A percentile compares a stretch with the other conserved stretches of the same genome.
phyloP scores from a whole-genome alignment of 768 basidiomycete genomes.

The Mycena metata region DNA sequence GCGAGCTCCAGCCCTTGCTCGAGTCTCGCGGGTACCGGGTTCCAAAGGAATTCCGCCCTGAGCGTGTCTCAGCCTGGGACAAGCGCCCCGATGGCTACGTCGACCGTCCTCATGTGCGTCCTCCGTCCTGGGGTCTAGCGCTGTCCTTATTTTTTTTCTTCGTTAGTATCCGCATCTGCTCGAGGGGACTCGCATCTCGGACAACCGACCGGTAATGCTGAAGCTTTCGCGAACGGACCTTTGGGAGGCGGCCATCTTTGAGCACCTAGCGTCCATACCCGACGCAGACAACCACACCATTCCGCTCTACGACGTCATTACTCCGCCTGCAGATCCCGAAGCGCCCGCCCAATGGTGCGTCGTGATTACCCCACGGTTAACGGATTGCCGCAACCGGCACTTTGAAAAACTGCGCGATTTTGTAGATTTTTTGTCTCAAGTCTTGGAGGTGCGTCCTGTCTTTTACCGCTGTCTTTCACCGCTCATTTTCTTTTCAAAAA shows the following conservation, averaged over 20 bases:
- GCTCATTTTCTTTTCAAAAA: neutral
- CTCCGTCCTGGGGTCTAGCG: neutral
- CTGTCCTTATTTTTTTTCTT: neutral
- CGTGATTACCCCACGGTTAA: conserved; percentile 36
- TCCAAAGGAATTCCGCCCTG: conserved; percentile 31
- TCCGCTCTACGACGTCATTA: conserved; percentile 38
- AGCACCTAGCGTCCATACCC: conserved; percentile 35
- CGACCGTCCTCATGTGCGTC: conserved; percentile 32
- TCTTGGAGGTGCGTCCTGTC: conserved; percentile 31
- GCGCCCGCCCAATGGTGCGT: conserved; percentile 31
- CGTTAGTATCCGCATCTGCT: conserved; percentile 36
- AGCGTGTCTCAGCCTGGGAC: conserved; percentile 33
- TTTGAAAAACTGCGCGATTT: conserved; percentile 31
- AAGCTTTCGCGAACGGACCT: conserved; percentile 37
- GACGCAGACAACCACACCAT: conserved; percentile 38
- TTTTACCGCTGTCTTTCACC: neutral
- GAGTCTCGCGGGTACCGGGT: conserved; percentile 34
- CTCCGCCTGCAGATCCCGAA: conserved; percentile 9
- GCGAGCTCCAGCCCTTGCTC: conserved; percentile 36
- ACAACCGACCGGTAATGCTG: conserved; percentile 37
- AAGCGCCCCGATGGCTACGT: conserved; percentile 28
- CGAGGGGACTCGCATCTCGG: conserved; percentile 33
- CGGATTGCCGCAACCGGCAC: conserved; percentile 33
- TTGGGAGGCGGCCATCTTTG: conserved; percentile 34
- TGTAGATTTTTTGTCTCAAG: conserved; percentile 32